Percentiles rank a stretch among this genome's conserved stretches.
Conservation (phyloP, 352 stramenopile species). For the Phytophthora ohioensis region DNA sequence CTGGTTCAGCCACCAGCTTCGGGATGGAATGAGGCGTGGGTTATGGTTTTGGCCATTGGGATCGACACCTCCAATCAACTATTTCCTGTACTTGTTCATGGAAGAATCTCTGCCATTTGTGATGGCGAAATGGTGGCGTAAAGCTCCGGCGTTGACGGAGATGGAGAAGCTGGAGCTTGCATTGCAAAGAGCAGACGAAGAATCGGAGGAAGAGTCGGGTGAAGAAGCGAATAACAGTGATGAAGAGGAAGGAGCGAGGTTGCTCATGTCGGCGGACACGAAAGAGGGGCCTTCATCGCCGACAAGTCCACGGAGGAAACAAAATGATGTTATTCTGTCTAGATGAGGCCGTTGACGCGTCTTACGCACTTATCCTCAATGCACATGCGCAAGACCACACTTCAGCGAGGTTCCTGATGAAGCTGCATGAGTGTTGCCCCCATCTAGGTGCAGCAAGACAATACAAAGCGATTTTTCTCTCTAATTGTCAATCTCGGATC, state of each 20-base stretch:
- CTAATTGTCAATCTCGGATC: background rate
- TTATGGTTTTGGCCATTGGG: constrained; percentile 81
- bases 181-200: constrained; percentile 26
- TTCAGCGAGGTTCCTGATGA: background rate
- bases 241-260: constrained; percentile 28
- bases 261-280: constrained; percentile 10
- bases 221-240: constrained; percentile 27
- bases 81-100: constrained; percentile 69
- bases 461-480: background rate
- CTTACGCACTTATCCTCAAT: background rate
- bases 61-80: constrained; percentile 68
- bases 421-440: background rate
- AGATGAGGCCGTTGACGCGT: background rate
- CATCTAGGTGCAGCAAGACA: no score
- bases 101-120: constrained; percentile 61
- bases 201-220: constrained; percentile 23
- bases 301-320: constrained; percentile 7
- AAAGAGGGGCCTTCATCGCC: constrained; percentile 1
- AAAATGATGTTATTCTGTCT: constrained; percentile 19
- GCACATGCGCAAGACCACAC: background rate
- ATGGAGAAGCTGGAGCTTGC: constrained; percentile 37
- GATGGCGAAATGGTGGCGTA: constrained; percentile 50
- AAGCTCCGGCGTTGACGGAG: constrained; percentile 28
- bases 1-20: constrained; percentile 74
- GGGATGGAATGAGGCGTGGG: constrained; percentile 65